Evolutionary conservation across 805 yeast genomes (phyloP), one percentile per base, ranked within the genome.

Genomic region (Ogataea angusta): DNA sequence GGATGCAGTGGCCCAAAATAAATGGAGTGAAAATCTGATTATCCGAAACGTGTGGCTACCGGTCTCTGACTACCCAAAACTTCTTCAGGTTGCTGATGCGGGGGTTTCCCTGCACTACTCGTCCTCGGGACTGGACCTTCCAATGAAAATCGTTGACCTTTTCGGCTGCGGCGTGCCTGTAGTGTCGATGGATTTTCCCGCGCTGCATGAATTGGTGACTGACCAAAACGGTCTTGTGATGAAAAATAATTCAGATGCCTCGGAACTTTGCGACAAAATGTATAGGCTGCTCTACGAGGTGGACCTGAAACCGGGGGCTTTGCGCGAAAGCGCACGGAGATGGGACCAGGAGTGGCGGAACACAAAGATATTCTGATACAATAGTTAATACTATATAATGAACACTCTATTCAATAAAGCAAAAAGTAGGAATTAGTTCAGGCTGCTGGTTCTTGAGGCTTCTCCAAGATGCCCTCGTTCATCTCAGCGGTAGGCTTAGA

Each of bases 151-250:
- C 25, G 82, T 91, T 5, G 99, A 93, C 56, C 80, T 91, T 75
- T 90, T 91, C 68, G 99, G 99, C 0, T 85, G 93, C 48, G 98
- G 98, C 0, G 67, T 93, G 10, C 99, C 99, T 1, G 97, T 89
- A 0, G 68, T 90, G 2, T 78, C 96, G 0, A 68, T 90, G 43
- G 67, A 72, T 26, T 93, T 87, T 59, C 78, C 83, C 0, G 91
- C 95, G 2, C 72, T 91, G 10, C 68, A 69, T 6, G 99, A 93
- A 59, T 67, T 93, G 31, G 91, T 93, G 1, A 67, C 73, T 33
- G 75, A 81, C 34, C 75, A 63, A 1, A 89, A 90, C 57, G 99
- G 99, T 1, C 51, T 83, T 27, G 60, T 74, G 12, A 75, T 84
- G 50, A 38, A 43, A 16, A 47, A 59, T 13, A 59, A 60, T 36